Evolutionary conservation across 2,329 filamentous ascomycete species (phyloP).

Genomic region (Didymella lethalis): DNA sequence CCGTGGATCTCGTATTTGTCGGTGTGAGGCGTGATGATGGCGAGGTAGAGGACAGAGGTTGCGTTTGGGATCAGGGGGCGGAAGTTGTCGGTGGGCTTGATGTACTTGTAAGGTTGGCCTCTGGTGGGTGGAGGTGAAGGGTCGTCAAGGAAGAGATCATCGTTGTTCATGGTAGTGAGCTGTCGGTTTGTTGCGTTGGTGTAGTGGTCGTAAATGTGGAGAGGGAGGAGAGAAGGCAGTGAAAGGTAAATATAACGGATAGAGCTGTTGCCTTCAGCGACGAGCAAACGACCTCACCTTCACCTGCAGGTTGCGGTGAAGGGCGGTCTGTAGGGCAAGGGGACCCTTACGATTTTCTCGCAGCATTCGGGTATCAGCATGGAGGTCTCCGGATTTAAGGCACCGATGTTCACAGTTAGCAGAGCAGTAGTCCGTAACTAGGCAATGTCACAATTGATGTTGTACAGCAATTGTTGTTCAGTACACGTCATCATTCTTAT

Average conservation of each 20-base stretch:
- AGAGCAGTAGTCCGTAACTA: background rate
- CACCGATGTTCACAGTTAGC: too few relatives aligned
- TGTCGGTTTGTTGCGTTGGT: background rate
- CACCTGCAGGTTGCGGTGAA: background rate
- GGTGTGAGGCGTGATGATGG: slow-evolving; percentile 31
- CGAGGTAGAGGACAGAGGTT: slow-evolving; percentile 37
- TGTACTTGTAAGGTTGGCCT: background rate
- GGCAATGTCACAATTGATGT: background rate
- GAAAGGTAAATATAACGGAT: background rate
- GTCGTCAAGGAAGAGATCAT: slow-evolving; percentile 19
- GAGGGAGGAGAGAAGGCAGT: background rate
- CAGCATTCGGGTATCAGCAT: background rate
- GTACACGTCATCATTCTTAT: background rate
- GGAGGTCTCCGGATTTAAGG: background rate
- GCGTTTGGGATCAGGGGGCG: slow-evolving; percentile 5
- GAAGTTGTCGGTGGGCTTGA: slow-evolving; percentile 29
- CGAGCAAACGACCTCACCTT: slow-evolving; percentile 1
- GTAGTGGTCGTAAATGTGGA: background rate
- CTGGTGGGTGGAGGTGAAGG: background rate
- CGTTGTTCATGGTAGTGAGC: slow-evolving; percentile 18
- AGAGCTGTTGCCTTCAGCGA: too few relatives aligned
- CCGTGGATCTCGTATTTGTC: slow-evolving; percentile 32
- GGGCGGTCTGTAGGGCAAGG: too few relatives aligned
- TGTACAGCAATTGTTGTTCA: background rate
- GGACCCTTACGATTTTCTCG: background rate